Evolutionary conservation across 345 rosid species (phyloP).

Genomic region (Linum trigynum): DNA sequence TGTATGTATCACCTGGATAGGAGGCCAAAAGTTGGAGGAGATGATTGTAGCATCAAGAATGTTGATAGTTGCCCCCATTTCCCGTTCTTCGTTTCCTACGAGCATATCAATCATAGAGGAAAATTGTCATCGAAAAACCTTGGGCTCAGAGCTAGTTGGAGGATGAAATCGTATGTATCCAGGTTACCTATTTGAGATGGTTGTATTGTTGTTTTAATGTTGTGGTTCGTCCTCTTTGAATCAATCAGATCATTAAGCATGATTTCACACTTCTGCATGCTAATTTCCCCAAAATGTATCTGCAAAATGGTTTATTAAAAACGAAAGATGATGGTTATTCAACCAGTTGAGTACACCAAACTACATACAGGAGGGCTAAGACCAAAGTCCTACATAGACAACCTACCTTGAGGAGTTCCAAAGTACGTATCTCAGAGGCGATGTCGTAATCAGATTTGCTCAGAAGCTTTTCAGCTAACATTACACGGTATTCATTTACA

Average conservation of each 20-base stretch:
- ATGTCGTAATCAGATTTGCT: conserved; percentile 92
- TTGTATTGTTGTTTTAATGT: conserved; percentile 54
- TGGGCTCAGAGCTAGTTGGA: background rate
- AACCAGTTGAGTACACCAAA: background rate
- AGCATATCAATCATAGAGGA: conserved; percentile 5
- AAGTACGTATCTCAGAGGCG: conserved; percentile 80
- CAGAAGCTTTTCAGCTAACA: conserved; percentile 96
- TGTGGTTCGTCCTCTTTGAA: conserved; percentile 88
- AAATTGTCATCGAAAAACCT: conserved; percentile 5
- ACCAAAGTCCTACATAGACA: conserved; percentile 1
- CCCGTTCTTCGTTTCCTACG: conserved; percentile 37
- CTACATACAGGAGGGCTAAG: conserved; percentile 3
- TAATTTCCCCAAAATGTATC: conserved; percentile 96
- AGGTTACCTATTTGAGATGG: conserved; percentile 45
- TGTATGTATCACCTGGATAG: conserved; percentile 56
- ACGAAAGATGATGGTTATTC: background rate
- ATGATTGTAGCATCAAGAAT: conserved; percentile 68
- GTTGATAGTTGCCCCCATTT: conserved; percentile 45
- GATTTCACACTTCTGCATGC: conserved; percentile 97
- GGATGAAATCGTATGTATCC: background rate
- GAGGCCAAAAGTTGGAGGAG: conserved; percentile 97
- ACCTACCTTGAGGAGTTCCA: conserved; percentile 93
- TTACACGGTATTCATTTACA: conserved; percentile 86
- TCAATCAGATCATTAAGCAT: conserved; percentile 95
- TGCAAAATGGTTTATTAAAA: conserved; percentile 20